Percentiles rank a stretch among this genome's conserved stretches.
Conservation (phyloP, 331 rosid species). For the Quercus phellos region DNA sequence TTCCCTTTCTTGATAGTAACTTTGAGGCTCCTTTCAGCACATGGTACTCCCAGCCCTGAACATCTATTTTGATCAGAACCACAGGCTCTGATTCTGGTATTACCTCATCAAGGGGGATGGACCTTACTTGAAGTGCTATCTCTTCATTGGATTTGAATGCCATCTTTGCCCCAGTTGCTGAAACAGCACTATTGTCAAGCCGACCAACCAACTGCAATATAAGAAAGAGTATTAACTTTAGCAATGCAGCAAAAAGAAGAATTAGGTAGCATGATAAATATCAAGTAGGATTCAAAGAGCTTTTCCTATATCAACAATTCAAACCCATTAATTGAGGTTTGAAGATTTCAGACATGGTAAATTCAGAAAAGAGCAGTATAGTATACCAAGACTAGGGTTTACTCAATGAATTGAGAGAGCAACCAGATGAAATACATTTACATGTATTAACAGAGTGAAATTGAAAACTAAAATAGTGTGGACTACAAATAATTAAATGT, state of each 20-base stretch:
- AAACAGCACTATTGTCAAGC: slow-evolving; percentile 96
- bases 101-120: slow-evolving; percentile 78
- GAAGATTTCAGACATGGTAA: neutral
- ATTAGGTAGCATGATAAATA: neutral
- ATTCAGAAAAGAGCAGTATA: neutral
- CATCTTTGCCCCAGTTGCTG: slow-evolving; percentile 93
- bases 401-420: neutral
- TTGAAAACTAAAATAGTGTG: neutral
- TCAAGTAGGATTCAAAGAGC: neutral
- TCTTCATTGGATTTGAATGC: slow-evolving; percentile 93
- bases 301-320: neutral
- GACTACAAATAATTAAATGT: neutral
- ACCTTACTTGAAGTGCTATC: slow-evolving; percentile 72
- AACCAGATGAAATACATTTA: neutral
- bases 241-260: slow-evolving; percentile 10
- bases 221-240: slow-evolving; percentile 1
- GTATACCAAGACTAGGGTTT: neutral
- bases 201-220: slow-evolving; percentile 76
- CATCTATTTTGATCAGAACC: slow-evolving; percentile 82
- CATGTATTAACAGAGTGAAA: neutral
- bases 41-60: slow-evolving; percentile 98
- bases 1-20: slow-evolving; percentile 69
- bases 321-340: neutral
- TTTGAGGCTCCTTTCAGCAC: slow-evolving; percentile 88
- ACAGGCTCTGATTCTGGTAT: slow-evolving; percentile 63